Evolutionary conservation across 1,284 basidiomycete species (phyloP), one percentile per base, ranked within the genome.

Genomic region (Boletus semigastroideus): DNA sequence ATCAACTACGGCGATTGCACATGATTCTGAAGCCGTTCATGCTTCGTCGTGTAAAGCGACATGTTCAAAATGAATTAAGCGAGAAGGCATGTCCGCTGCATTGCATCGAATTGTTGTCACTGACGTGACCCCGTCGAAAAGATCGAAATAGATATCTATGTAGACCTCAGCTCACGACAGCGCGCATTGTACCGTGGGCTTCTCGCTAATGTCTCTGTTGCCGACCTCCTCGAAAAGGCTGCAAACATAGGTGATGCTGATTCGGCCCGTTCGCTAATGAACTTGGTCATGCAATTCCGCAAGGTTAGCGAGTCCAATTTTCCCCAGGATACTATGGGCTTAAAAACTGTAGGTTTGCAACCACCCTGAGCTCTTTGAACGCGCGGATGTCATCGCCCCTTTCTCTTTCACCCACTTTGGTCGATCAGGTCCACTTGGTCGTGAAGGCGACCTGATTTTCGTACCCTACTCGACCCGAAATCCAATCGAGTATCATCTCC

Each of bases 21-120:
- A 98, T 99, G 94, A 99, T 99, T 57, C 78, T 99, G 62, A 98
- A 99, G 70, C 97, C 97, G 11, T 99, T 99, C 79, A 99, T 99
- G 97, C 76, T 99, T 53, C 83, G 97, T 56, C 86, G 97, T 58
- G 91, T 99, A 55, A 99, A 99, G 76, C 89, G 94, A 58, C 94
- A 99, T 72, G 97, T 99, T 16, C 97, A 99, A 73, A 99, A 99
- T 69, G 97, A 99, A 73, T 82, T 99, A n/a, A 96, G 95, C 60
- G 97, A 99, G 68, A 99, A 99, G 90, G 93, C 87, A 59, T 44
- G 63, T 49, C 38, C 43, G 6, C 38, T 38, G 48, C 19, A 46
- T 13, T 6, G 38, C 16, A 37, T 48, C 8, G 17, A 38, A 31
- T 53, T n/a, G 13, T 46, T n/a, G 16, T 51, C 34, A 30, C 13